phyloP scores from a whole-genome alignment of 2,329 filamentous ascomycete genomes.

The Aureobasidium sp. region DNA sequence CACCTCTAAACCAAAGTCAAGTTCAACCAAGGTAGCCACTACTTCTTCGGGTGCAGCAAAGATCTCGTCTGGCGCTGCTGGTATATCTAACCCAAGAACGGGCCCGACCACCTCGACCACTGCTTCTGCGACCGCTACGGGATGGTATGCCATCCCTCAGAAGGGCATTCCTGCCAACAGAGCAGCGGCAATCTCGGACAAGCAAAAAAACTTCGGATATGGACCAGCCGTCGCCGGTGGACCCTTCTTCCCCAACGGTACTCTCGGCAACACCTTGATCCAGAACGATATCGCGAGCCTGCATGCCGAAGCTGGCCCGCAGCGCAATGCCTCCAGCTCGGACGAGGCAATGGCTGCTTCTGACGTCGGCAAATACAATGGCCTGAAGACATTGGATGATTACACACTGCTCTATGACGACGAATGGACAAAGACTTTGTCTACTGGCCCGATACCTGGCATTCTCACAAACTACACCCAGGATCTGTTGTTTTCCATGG shows the following conservation, averaged over 20 bases:
- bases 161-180: neutral
- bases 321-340: neutral
- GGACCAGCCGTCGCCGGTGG: conserved; percentile 1
- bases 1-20: neutral
- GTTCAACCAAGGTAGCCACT: neutral
- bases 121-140: neutral
- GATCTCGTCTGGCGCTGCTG: neutral
- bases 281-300: neutral
- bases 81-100: conserved; percentile 1
- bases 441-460: neutral
- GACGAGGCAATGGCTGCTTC: neutral
- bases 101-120: neutral
- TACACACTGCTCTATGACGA: conserved; percentile 4
- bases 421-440: neutral
- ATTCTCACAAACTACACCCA: conserved; percentile 9
- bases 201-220: neutral
- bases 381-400: neutral
- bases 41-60: neutral
- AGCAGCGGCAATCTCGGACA: neutral
- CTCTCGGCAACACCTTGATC: neutral
- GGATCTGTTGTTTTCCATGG: neutral
- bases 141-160: neutral
- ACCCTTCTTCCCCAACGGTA: neutral
- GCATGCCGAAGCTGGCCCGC: neutral
- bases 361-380: neutral